Evolutionary conservation across 176 grass and related monocot genomes (phyloP).

Genomic region (Luzula sylvatica): DNA sequence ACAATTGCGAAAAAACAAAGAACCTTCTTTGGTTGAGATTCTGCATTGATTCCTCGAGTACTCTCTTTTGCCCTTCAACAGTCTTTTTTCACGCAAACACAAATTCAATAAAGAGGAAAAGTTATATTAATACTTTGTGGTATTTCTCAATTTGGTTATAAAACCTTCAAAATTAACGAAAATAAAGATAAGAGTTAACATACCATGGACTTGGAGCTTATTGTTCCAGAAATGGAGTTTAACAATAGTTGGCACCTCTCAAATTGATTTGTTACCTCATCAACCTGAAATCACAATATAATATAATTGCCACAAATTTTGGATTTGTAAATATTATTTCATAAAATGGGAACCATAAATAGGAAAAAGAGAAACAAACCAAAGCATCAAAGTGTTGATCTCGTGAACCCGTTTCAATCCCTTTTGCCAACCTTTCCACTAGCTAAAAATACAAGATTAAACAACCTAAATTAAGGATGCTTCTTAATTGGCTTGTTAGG

Average conservation of each 20-base stretch:
- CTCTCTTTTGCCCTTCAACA: conserved; percentile 39
- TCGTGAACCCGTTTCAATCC: conserved; percentile 24
- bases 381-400: conserved; percentile 31
- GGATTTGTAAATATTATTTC: not conserved
- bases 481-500: not conserved
- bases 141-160: too few relatives aligned
- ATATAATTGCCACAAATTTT: not conserved
- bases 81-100: conserved; percentile 16
- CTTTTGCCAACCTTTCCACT: conserved; percentile 28
- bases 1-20: not conserved
- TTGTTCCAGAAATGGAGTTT: conserved; percentile 32
- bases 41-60: conserved; percentile 32
- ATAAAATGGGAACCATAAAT: not conserved
- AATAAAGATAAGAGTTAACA: not conserved
- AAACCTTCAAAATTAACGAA: not conserved
- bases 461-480: not conserved
- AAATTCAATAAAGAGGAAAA: not conserved
- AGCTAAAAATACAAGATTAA: conserved; percentile 14
- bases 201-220: conserved; percentile 28
- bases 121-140: not conserved
- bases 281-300: conserved; percentile 14
- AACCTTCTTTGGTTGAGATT: conserved; percentile 36
- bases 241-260: conserved; percentile 26
- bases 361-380: conserved; percentile 19
- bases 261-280: conserved; percentile 31